These are phyloP conservation scores for Cucurbita moschata DNA, from an alignment of 306 rosid genomes.

Conservation along the genomic window DNA sequence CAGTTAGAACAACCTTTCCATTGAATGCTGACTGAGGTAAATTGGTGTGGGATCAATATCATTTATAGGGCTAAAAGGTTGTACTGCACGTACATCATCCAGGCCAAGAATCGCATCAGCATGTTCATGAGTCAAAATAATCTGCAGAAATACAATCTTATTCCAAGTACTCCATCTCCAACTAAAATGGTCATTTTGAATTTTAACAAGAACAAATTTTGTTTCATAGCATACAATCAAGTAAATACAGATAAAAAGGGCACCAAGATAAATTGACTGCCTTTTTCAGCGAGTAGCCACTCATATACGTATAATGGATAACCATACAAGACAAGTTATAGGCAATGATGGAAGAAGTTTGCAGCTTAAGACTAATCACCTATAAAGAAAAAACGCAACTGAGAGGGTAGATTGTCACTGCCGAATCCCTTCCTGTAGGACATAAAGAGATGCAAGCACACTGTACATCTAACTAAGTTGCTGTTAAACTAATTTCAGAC, in stretches of 20 bases:
- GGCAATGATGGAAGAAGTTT: background rate
- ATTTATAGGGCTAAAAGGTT: conserved; percentile 69
- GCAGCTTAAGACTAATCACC: background rate
- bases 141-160: conserved; percentile 38
- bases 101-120: conserved; percentile 99
- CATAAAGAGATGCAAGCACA: background rate
- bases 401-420: background rate
- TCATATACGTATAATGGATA: background rate
- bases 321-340: background rate
- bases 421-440: background rate
- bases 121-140: conserved; percentile 94
- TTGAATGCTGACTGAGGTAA: conserved; percentile 61
- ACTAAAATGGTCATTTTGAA: background rate
- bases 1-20: conserved; percentile 56
- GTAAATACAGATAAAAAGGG: background rate
- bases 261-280: background rate
- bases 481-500: background rate
- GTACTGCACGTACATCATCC: conserved; percentile 89
- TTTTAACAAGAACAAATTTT: background rate
- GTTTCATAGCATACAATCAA: background rate
- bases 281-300: background rate
- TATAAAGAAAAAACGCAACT: background rate
- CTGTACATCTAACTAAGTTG: background rate
- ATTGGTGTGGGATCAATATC: conserved; percentile 79
- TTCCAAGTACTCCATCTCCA: background rate